A percentile compares a stretch with the other conserved stretches of the same genome.
These are phyloP conservation scores for Sarcodon aspratus DNA, from an alignment of 768 basidiomycete species.

Conservation along the genomic window DNA sequence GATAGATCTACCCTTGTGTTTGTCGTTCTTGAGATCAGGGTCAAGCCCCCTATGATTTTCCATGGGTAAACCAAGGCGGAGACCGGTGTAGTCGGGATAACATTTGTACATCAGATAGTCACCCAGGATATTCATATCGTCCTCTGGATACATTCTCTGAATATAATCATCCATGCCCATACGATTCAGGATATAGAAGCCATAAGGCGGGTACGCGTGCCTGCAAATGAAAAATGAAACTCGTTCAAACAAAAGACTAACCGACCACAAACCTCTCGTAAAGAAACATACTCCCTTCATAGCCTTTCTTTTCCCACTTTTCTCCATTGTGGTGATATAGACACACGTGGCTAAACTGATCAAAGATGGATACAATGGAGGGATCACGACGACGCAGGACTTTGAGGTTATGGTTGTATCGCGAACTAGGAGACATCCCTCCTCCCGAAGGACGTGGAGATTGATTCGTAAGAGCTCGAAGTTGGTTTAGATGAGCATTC, in stretches of 20 bases:
- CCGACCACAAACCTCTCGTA: slow-evolving; percentile 57
- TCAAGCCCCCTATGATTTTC: slow-evolving; percentile 21
- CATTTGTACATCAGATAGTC: slow-evolving; percentile 65
- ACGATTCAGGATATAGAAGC: slow-evolving; percentile 77
- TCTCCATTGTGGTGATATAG: slow-evolving; percentile 63
- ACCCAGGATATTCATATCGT: slow-evolving; percentile 51
- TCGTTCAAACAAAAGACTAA: background rate
- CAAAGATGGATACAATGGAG: slow-evolving; percentile 69
- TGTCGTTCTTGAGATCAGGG: slow-evolving; percentile 27
- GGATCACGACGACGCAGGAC: slow-evolving; percentile 72
- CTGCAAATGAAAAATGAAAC: slow-evolving; percentile 24
- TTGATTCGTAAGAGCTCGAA: background rate
- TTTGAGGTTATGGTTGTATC: slow-evolving; percentile 72
- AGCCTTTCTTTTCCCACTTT: slow-evolving; percentile 78
- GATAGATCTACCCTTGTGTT: slow-evolving; percentile 39
- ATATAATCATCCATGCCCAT: slow-evolving; percentile 72
- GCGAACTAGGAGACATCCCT: slow-evolving; percentile 53
- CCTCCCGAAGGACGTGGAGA: slow-evolving; percentile 1
- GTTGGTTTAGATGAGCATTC: background rate
- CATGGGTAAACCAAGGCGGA: slow-evolving; percentile 16
- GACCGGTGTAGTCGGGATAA: slow-evolving; percentile 54
- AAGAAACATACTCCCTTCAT: slow-evolving; percentile 83
- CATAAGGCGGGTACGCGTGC: slow-evolving; percentile 70
- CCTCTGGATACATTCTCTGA: slow-evolving; percentile 67
- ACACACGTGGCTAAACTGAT: slow-evolving; percentile 84